Evolutionary conservation across 2,329 filamentous ascomycete species (phyloP), one percentile per base, ranked within the genome.

Genomic region (Orbilia javanica): DNA sequence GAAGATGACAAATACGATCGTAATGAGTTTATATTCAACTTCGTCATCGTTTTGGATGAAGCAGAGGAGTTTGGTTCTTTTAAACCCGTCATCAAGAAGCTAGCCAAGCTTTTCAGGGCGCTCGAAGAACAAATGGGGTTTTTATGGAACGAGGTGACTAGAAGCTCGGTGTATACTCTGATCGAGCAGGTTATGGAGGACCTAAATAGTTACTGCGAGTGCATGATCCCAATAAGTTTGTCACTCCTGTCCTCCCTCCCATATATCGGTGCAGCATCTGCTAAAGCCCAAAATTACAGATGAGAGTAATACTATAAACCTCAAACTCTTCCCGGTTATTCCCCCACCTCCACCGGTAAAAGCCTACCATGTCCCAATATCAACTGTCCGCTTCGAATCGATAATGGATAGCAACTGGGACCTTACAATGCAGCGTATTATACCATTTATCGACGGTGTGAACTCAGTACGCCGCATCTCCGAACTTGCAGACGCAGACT

Each of bases 11-110:
- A 91, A 81, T 97, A 98, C 83, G 90, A 92, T 82, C 91, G 96
- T 74, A 97, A 97, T 85, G 93, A 97, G 84, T 98, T 97, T 86
- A 97, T 97, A 83, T 99, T 98, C 89, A 98, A 98, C 84, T 97
- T 98, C 83, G 94, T 93, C 75, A 87, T 98, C 52, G 91, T 97
- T 29, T 87, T 97, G 62, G 89, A 92, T 63, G 88, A 90, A 71
- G 86, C 88, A 36, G 86, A 88, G 13, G 83, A 83, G 3, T 92
- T 92, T 83, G 89, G 89, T 60, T 91, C 91, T 36, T 97, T 93
- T 83, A 93, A 94, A 84, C 91, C 90, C 80, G 92, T 98, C 34
- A 93, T 97, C 67, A 88, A 92, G 80, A 93, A 97, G 82, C 87
- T 98, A 63, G 96, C 95, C 1, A 88, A 91, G 79, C 90, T 96